Conservation (phyloP, 352 stramenopile genomes). For the Blastocystis hominis region DNA sequence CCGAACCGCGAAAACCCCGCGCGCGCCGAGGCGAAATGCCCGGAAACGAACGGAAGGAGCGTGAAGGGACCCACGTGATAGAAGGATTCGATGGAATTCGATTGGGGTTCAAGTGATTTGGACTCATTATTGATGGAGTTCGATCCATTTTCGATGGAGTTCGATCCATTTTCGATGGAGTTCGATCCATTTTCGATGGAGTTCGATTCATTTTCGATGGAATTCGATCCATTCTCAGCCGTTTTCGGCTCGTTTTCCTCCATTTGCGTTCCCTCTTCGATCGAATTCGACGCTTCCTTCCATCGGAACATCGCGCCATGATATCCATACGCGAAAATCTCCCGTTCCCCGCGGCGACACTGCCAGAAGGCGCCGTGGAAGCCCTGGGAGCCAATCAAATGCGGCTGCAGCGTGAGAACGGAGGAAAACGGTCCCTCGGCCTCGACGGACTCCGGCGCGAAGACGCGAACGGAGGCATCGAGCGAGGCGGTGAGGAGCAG, state of each 20-base stretch:
- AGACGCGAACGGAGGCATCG: neutral
- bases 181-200: no score
- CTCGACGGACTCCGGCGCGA: neutral
- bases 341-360: neutral
- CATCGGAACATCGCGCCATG: slow-evolving; percentile 44
- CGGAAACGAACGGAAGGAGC: slow-evolving; percentile 20
- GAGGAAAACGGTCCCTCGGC: neutral
- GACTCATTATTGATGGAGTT: no score
- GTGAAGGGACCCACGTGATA: neutral
- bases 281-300: neutral
- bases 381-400: slow-evolving; percentile 42
- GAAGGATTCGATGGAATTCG: neutral
- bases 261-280: neutral
- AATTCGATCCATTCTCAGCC: no score
- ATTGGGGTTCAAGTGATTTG: neutral
- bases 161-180: no score
- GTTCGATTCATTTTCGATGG: no score
- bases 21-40: neutral
- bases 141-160: neutral
- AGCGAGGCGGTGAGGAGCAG: slow-evolving; percentile 7
- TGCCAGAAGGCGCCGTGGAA: slow-evolving; percentile 46
- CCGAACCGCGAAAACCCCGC: slow-evolving; percentile 17
- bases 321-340: slow-evolving; percentile 17
- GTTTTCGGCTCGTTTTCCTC: no score
- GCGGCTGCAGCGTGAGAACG: slow-evolving; percentile 17